These are phyloP conservation scores for Arthromyces matolae DNA, from an alignment of 768 basidiomycete species.

Conservation along the genomic window DNA sequence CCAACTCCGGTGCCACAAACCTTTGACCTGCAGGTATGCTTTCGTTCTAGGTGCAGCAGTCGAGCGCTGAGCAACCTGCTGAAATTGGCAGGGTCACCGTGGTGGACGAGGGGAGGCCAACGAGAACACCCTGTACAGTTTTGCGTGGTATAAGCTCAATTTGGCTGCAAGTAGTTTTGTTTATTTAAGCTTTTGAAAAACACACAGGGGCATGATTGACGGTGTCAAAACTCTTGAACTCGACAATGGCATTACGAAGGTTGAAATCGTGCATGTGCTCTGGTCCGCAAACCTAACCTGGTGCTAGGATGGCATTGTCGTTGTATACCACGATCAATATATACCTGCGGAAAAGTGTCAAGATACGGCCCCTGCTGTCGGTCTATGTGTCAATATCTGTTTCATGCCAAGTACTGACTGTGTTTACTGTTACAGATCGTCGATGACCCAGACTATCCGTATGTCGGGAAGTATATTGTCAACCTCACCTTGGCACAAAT, in stretches of 20 bases:
- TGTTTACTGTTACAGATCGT: conserved; percentile 36
- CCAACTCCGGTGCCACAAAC: conserved; percentile 5
- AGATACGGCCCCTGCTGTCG: conserved; percentile 64
- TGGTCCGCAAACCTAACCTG: background rate
- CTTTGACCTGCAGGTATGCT: conserved; percentile 11
- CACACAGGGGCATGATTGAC: conserved; percentile 63
- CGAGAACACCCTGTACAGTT: conserved; percentile 70
- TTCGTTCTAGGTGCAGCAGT: too few relatives aligned
- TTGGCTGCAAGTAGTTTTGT: too few relatives aligned
- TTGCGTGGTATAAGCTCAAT: conserved; percentile 59
- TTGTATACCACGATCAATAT: conserved; percentile 79
- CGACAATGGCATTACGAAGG: conserved; percentile 76
- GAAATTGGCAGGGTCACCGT: conserved; percentile 56
- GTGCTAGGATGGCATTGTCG: conserved; percentile 63
- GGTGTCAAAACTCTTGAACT: conserved; percentile 76
- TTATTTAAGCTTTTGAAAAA: too few relatives aligned
- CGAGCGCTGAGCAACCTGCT: too few relatives aligned
- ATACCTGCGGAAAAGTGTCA: conserved; percentile 61
- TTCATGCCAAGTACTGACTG: conserved; percentile 11
- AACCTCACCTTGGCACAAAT: conserved; percentile 77
- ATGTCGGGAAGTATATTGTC: conserved; percentile 74
- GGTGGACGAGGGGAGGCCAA: conserved; percentile 73
- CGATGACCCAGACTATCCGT: conserved; percentile 62
- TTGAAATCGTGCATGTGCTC: conserved; percentile 19
- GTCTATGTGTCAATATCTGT: background rate